Conservation (phyloP, 306 rosid genomes). For the Clitoria ternatea region DNA sequence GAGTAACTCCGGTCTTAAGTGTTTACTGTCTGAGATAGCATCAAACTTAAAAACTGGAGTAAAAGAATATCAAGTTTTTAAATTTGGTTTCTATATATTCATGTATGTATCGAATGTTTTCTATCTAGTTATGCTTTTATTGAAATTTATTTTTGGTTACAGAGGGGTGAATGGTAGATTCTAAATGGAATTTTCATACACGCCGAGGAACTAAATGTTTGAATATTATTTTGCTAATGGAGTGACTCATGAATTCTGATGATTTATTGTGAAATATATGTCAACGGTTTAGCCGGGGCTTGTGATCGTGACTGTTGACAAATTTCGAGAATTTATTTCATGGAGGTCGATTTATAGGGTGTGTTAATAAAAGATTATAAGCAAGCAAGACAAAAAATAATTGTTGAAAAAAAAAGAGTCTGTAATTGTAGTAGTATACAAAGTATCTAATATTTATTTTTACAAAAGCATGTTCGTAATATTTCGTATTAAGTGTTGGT, state of each 20-base stretch:
- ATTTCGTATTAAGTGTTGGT: too few species aligned
- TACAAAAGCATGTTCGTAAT: too few species aligned
- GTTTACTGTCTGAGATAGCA: slow-evolving; percentile 27
- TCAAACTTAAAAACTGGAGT: slow-evolving; percentile 18
- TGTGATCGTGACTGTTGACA: neutral
- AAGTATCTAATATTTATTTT: too few species aligned
- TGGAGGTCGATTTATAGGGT: too few species aligned
- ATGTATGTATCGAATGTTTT: neutral
- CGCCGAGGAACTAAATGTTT: neutral
- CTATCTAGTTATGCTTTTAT: neutral
- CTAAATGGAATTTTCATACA: neutral
- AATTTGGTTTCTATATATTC: neutral
- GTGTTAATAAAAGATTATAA: too few species aligned
- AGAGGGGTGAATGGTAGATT: neutral
- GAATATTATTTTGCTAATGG: neutral
- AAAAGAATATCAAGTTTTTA: slow-evolving; percentile 6
- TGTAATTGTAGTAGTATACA: too few species aligned
- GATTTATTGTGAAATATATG: neutral
- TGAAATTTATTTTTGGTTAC: neutral
- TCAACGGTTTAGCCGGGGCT: neutral
- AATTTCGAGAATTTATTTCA: too few species aligned
- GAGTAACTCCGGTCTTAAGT: slow-evolving; percentile 16
- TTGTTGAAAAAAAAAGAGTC: too few species aligned
- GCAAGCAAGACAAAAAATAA: too few species aligned
- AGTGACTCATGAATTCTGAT: neutral